Evolutionary conservation across 2,329 filamentous ascomycete species (phyloP), one percentile per base, ranked within the genome.

Genomic region (Claviceps arundinis): DNA sequence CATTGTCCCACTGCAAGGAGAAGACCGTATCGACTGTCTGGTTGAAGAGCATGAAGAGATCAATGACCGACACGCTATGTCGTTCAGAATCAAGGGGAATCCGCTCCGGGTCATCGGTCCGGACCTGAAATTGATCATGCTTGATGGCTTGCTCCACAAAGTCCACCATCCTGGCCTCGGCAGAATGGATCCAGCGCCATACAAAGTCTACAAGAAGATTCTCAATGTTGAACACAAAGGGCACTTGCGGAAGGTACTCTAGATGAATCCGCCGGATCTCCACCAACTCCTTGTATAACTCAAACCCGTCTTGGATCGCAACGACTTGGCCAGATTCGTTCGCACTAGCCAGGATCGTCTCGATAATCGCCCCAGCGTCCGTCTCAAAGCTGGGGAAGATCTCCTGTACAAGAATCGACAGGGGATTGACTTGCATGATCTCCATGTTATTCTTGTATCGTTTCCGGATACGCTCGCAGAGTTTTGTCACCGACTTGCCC

Each of bases 1-100:
- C 88, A 64, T 97, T 89, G 57, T 89, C 85, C 93, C 93, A 98
- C 55, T 90, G 82, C 11, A 98, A 76, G 59, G 88, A 76, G 51
- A 87, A 82, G 51, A 98, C 81, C 61, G 94, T 88, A 57, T 96
- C 86, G 38, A 94, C 82, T 17, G 86, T 87, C 68, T 96, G 87
- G 61, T 90, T 94, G 74, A 97, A 96, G 1, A 94, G 84, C 60
- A 87, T 84, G 71, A 96, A 97, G 44, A 95, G 82, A 65, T 98
- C 93, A 56, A 96, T 86, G 7, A 95, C 81, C 16, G 91, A 97
- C 54, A 91, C 82, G 64, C 91, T 97, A 68, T 97, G 93, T 34
- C 91, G 82, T 62, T 95, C 82, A 37, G 89, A 84, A 62, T 96
- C 89, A 1, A 78, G 77, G 0, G 85, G 75, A 40, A 82, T 73